Evolutionary conservation across 176 grass and related monocot species (phyloP), one percentile per base, ranked within the genome.

Genomic region (Thalia dealbata): DNA sequence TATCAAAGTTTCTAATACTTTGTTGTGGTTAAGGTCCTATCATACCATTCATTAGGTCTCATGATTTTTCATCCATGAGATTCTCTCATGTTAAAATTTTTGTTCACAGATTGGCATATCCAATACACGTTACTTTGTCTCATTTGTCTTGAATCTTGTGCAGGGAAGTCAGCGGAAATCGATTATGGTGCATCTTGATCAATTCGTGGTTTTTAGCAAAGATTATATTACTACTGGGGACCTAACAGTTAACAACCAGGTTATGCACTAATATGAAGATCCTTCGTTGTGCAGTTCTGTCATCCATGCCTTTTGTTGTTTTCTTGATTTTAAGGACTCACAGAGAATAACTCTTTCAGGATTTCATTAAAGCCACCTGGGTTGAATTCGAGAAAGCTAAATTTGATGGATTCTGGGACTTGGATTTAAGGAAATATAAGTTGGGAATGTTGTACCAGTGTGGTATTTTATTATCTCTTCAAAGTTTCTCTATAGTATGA

Each of bases 401-500:
- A 61, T 75, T 75, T 75, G 72, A 75, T 26, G 72, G 72, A 75
- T 75, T 23, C 72, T 75, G 24, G 72, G 72, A 15, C 72, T 61
- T 18, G 72, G 72, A 43, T 75, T 75, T 44, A 75, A 61, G 19
- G 72, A 75, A 61, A 75, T 75, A 23, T 61, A 54, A 10, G 55
- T 75, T 61, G 72, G 72, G n/a, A 3, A 75, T 75, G 72, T 10
- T 61, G 32, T 44, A 29, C 72, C 72, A 61, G 72, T 75, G 18
- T 75, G 72, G 72, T 75, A 75, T 32, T 16, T 12, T 6, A 30
- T 10, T 67, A 38, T n/a, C 19, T 58, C 6, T 3, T n/a, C 22
- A 3, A n/a, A 18, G 51, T 2, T 58, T n/a, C 6, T 58, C 21
- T 58, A 3, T 52, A 52, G 3, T 58, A 58, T 58, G 22, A 58